Evolutionary conservation across 2,329 filamentous ascomycete species (phyloP), one percentile per base, ranked within the genome.

Genomic region (Colletotrichum lupini): DNA sequence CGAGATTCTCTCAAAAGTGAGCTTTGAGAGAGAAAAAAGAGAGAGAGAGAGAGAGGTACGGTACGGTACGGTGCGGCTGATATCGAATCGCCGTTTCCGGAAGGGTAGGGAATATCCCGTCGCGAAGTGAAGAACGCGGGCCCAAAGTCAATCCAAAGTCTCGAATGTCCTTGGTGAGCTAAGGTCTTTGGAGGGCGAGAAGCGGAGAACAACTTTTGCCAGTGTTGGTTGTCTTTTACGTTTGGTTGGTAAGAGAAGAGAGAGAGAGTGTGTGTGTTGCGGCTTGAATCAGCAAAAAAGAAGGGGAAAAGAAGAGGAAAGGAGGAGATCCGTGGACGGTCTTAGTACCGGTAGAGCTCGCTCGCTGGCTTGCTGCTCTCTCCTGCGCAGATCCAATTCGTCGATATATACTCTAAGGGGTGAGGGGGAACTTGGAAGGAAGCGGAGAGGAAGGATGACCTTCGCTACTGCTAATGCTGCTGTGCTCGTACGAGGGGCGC

Each of bases 401-500:
- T 42, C 49, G 32, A 49, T 69, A 24, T 70, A 64, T 74, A 35
- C 58, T 72, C 72, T 72, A 68, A 72, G 68, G 61, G 61, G 67
- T 32, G 37, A 62, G 26, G 16, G 64, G 35, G 22, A 61, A 61
- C 30, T 22, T 35, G 32, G 62, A 74, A 72, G 72, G 72, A 56
- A 11, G 16, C n/a, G 14, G 52, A 66, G 52, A 66, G 52, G 32
- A 37, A 11, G 42, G 42, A 49, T 22, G 42, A 11, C 42, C 42
- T 49, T 22, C 8, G 19, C 63, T 61, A 58, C 32, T 52, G 6
- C 37, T 42, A 35, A 35, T 35, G 61, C 67, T 73, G 32, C 67
- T 53, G 42, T 74, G 58, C 68, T 71, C 61, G 46, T 73, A 68
- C 71, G 68, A 57, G 61, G 56, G 71, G 67, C 67, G 71, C 67